A percentile compares a stretch with the other conserved stretches of the same genome.
Evolutionary conservation across 164 flowering plant genomes (phyloP).

Genomic region (Aristolochia californica): DNA sequence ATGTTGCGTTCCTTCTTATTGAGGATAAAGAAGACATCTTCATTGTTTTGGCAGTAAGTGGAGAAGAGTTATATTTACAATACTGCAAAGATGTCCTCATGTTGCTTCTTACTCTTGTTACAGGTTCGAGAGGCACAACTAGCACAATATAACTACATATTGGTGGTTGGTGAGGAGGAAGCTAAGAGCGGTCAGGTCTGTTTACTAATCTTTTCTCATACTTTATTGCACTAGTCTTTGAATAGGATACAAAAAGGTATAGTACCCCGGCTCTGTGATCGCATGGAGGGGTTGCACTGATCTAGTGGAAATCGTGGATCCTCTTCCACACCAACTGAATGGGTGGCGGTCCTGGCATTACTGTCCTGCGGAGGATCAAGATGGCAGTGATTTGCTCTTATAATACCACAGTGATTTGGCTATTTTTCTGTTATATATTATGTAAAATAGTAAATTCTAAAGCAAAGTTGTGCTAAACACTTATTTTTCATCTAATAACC

Average conservation of each 20-base stretch:
- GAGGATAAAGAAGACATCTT: no score
- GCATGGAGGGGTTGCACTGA: neutral
- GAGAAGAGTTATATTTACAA: no score
- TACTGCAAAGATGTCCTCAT: neutral
- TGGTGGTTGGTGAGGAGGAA: constrained; percentile 95
- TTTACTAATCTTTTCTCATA: neutral
- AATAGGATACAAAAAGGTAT: constrained; percentile 5
- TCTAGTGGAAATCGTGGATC: neutral
- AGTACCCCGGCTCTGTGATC: neutral
- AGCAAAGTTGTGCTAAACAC: no score
- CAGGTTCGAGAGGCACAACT: constrained; percentile 96
- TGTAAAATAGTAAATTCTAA: no score
- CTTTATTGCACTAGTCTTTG: neutral
- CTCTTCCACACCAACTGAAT: neutral
- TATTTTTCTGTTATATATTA: no score
- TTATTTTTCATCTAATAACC: no score
- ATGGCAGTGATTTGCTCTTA: no score
- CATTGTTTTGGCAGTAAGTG: no score
- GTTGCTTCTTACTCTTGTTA: neutral
- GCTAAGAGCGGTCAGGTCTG: constrained; percentile 61
- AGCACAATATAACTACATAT: constrained; percentile 87
- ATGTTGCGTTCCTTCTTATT: no score
- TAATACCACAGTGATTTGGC: no score
- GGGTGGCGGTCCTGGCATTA: neutral
- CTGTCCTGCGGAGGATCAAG: no score